phyloP scores from a whole-genome alignment of 2,329 filamentous ascomycete species.

The Boeremia exigua region DNA sequence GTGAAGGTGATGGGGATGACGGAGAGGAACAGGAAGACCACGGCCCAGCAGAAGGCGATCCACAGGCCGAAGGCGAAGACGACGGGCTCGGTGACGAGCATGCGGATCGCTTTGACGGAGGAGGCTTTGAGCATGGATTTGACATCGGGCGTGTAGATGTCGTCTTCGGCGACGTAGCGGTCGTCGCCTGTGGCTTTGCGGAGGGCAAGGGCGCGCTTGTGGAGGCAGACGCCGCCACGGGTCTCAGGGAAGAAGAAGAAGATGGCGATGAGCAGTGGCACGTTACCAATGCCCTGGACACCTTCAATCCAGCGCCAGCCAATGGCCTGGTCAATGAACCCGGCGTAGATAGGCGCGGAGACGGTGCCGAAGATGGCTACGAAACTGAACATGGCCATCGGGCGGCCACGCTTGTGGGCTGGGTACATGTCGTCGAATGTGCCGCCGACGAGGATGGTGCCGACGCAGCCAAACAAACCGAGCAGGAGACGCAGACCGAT shows the following conservation, averaged over 20 bases:
- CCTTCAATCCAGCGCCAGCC: conserved; percentile 63
- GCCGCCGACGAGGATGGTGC: conserved; percentile 35
- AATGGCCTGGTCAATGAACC: conserved; percentile 60
- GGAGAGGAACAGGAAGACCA: conserved; percentile 61
- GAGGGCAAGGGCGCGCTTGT: conserved; percentile 57
- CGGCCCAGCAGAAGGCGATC: conserved; percentile 61
- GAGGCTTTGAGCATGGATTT: conserved; percentile 56
- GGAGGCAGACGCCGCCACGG: conserved; percentile 55
- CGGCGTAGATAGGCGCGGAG: conserved; percentile 60
- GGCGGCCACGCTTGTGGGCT: conserved; percentile 33
- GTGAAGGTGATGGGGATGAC: conserved; percentile 48
- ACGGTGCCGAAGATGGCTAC: conserved; percentile 54
- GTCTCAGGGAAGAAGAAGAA: conserved; percentile 48
- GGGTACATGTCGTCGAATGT: conserved; percentile 41
- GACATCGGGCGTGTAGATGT: conserved; percentile 58
- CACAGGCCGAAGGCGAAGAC: conserved; percentile 59
- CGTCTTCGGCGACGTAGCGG: conserved; percentile 58
- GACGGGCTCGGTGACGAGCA: conserved; percentile 58
- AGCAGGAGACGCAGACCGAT: conserved; percentile 36
- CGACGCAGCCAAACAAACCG: conserved; percentile 37
- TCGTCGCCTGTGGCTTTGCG: conserved; percentile 57
- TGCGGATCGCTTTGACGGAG: conserved; percentile 59
- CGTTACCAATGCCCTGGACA: conserved; percentile 59
- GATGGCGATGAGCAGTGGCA: conserved; percentile 52
- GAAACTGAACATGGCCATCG: conserved; percentile 40